A percentile compares a stretch with the other conserved stretches of the same genome.
These are phyloP conservation scores for Dissophora ornata DNA, from an alignment of 192 early-diverging fungal genomes.

Conservation along the genomic window DNA sequence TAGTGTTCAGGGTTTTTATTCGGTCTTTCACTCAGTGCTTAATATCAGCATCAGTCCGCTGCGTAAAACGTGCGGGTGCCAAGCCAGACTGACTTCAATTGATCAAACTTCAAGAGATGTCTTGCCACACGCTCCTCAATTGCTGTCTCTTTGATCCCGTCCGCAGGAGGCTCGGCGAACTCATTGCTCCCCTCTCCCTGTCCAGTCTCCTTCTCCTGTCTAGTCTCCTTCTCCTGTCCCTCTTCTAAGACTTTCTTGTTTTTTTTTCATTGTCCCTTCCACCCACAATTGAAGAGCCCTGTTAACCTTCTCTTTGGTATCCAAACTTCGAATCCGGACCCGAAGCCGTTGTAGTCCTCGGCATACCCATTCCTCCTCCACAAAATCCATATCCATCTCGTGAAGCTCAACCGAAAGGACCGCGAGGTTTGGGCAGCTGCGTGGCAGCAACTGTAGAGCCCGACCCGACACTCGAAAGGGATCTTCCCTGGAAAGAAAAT, in stretches of 20 bases:
- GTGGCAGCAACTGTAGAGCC: constrained; percentile 16
- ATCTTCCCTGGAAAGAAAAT: background rate
- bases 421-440: constrained; percentile 3
- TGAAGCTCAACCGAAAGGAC: constrained; percentile 6
- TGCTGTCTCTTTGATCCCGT: background rate
- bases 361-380: constrained; percentile 23
- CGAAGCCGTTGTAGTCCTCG: constrained; percentile 11
- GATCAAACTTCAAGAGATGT: constrained; percentile 5
- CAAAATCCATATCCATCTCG: constrained; percentile 19
- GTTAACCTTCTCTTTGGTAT: constrained; percentile 24
- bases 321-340: constrained; percentile 13
- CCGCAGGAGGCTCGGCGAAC: background rate
- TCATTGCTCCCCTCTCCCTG: background rate
- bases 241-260: background rate
- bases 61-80: constrained; percentile 12
- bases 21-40: no score
- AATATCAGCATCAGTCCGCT: no score
- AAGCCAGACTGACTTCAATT: constrained; percentile 19
- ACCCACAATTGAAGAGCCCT: constrained; percentile 2
- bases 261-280: constrained; percentile 1
- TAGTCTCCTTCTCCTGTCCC: constrained; percentile 14
- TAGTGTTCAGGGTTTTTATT: no score
- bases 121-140: constrained; percentile 21
- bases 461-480: constrained; percentile 9
- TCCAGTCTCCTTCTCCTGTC: no score